A percentile compares a stretch with the other conserved stretches of the same genome.
Conservation (phyloP, 2,329 filamentous ascomycete species). For the Nectriaceae sp. region DNA sequence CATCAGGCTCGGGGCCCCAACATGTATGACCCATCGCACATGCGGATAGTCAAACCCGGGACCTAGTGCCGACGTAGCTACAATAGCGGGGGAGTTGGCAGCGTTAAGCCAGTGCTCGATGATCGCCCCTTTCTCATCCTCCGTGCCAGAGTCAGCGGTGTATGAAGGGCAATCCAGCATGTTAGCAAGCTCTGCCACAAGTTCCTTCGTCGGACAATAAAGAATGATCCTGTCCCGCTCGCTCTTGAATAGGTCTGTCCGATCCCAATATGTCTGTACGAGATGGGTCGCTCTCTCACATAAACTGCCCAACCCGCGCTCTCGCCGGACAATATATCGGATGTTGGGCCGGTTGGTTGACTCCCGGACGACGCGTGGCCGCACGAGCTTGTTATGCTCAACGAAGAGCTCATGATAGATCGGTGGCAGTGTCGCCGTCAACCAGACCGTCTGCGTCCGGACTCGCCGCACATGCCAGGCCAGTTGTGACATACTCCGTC, state of each 20-base stretch:
- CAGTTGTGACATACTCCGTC: constrained; percentile 2
- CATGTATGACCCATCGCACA: constrained; percentile 4
- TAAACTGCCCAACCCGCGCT: not conserved
- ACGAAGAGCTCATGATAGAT: constrained; percentile 2
- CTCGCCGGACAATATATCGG: constrained; percentile 1
- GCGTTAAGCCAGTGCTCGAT: constrained; percentile 2
- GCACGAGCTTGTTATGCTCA: constrained; percentile 3
- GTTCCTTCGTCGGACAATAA: constrained; percentile 1
- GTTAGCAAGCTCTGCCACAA: not conserved
- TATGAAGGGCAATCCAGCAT: constrained; percentile 2
- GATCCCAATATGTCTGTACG: not conserved
- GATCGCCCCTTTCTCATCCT: constrained; percentile 1
- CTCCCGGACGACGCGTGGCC: constrained; percentile 6
- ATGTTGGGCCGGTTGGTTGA: constrained; percentile 8
- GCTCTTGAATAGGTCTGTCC: not conserved
- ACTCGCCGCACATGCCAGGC: constrained; percentile 4
- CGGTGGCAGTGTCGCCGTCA: constrained; percentile 3
- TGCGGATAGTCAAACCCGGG: constrained; percentile 5
- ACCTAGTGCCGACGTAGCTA: constrained; percentile 3
- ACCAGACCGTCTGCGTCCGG: constrained; percentile 3
- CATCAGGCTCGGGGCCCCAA: constrained; percentile 1
- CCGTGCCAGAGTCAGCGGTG: not conserved
- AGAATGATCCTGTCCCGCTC: not conserved
- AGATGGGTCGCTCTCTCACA: not conserved
- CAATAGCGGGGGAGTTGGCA: not conserved